Percentiles rank a stretch among this genome's conserved stretches.
These are phyloP conservation scores for Pezicula neosporulosa DNA, from an alignment of 2,329 filamentous ascomycete species.

Conservation along the genomic window DNA sequence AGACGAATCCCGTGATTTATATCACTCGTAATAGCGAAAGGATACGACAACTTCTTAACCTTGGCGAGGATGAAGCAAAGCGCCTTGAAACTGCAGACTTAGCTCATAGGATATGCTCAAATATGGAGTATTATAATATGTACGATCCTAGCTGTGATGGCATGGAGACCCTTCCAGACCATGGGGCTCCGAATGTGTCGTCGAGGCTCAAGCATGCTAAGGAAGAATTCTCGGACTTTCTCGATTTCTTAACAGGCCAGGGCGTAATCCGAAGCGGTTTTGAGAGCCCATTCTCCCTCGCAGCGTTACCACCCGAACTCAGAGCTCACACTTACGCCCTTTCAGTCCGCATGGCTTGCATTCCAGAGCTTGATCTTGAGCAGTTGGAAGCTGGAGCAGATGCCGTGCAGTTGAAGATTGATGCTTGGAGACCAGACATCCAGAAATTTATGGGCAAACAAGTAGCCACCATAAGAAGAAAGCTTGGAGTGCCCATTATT, in stretches of 20 bases:
- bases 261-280: constrained; percentile 47
- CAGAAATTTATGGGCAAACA: constrained; percentile 48
- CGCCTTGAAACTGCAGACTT: constrained; percentile 40
- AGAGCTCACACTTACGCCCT: constrained; percentile 65
- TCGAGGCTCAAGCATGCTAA: constrained; percentile 50
- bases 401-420: constrained; percentile 57
- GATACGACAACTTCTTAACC: constrained; percentile 47
- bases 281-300: constrained; percentile 57
- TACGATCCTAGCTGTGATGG: constrained; percentile 38
- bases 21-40: constrained; percentile 62
- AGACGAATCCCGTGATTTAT: constrained; percentile 67
- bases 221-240: constrained; percentile 56
- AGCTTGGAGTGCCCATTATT: constrained; percentile 52
- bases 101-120: constrained; percentile 46
- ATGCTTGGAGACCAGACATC: constrained; percentile 50
- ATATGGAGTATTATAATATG: constrained; percentile 64
- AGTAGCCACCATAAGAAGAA: constrained; percentile 53
- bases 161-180: constrained; percentile 35
- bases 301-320: constrained; percentile 55
- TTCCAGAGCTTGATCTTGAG: constrained; percentile 49
- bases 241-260: constrained; percentile 53
- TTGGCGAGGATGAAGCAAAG: constrained; percentile 38
- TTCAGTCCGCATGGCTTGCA: constrained; percentile 54
- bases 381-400: constrained; percentile 56
- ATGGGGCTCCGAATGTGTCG: constrained; percentile 39